Base-by-base conservation (phyloP, 495 filamentous ascomycete species). In the Chaetomidium leptoderma region DNA sequence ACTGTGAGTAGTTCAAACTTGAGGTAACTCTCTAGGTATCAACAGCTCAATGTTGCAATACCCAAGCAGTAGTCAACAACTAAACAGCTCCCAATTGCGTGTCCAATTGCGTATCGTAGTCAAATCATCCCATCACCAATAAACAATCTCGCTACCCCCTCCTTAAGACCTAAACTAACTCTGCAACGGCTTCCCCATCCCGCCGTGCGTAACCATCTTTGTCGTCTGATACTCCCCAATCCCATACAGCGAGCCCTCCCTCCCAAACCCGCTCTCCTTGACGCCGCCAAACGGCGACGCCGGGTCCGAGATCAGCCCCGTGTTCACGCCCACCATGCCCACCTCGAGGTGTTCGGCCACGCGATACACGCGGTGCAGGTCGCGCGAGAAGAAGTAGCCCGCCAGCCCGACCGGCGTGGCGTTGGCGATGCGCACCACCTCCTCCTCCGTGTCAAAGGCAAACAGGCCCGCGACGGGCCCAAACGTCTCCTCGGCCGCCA, bases 211-310 rank as follows among this genome's bases (percentile, higher is more conserved):
- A 36, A 96, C 83, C 75, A 83, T 93, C 80, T 98, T 98, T 42
- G 86, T 89, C 50, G 82, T 73, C 66, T 87, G 80, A 71, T 95
- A 98, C 74, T 97, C 93, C 10, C 88, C 88, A 63, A 95, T 87
- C 16, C 93, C 93, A 67, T 95, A 90, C 71, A 86, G 86, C 70
- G 87, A 92, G 33, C 93, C 93, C 74, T 98, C 92, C 33, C 92
- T 73, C 19, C 93, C 92, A 62, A 97, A 97, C 4, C 92, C 92
- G 67, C 86, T 91, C 72, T 89, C 79, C 73, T 98, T 98, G 17
- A 98, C 89, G 56, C 92, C 93, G 19, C 92, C 93, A 68, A 97
- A 98, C 55, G 90, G 90, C 58, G 86, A 75, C 1, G 87, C 88
- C 69, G 84, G 83, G 69, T 95, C 90, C 62, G 87, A 91, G 42